Evolutionary conservation across 257 asterid species (phyloP).

Genomic region (Jacaranda mimosifolia): DNA sequence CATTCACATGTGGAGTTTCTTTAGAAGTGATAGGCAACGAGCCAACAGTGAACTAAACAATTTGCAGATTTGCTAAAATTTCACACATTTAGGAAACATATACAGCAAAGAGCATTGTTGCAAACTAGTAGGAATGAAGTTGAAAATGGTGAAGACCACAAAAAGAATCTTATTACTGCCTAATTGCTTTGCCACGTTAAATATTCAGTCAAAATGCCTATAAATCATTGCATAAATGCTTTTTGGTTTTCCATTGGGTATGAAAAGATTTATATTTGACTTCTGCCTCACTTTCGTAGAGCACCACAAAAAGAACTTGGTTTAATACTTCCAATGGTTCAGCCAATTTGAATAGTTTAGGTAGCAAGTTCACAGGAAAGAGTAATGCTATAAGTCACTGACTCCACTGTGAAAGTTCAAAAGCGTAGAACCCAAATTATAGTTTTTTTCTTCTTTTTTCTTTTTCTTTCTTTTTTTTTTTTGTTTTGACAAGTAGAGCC

Average conservation of each 20-base stretch:
- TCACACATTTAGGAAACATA: no score
- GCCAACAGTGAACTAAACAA: background rate
- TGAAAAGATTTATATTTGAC: background rate
- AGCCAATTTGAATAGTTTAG: background rate
- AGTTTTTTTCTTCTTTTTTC: no score
- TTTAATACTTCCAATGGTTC: background rate
- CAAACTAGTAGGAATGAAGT: background rate
- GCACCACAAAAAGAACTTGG: background rate
- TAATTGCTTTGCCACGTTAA: background rate
- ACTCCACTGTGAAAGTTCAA: constrained; percentile 6
- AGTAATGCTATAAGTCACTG: background rate
- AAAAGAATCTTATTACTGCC: background rate
- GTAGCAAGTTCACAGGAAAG: background rate
- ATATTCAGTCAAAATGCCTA: background rate
- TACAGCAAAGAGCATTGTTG: no score
- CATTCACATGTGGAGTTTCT: background rate
- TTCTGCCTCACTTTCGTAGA: background rate
- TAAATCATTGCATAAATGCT: background rate
- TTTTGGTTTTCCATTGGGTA: background rate
- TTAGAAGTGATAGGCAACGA: background rate
- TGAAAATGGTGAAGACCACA: background rate
- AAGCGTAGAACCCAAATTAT: background rate
- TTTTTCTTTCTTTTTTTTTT: no score
- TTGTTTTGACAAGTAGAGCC: no score
- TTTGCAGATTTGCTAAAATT: background rate